Conservation (phyloP, 2,329 filamentous ascomycete species). For the Neofusicoccum sp. region DNA sequence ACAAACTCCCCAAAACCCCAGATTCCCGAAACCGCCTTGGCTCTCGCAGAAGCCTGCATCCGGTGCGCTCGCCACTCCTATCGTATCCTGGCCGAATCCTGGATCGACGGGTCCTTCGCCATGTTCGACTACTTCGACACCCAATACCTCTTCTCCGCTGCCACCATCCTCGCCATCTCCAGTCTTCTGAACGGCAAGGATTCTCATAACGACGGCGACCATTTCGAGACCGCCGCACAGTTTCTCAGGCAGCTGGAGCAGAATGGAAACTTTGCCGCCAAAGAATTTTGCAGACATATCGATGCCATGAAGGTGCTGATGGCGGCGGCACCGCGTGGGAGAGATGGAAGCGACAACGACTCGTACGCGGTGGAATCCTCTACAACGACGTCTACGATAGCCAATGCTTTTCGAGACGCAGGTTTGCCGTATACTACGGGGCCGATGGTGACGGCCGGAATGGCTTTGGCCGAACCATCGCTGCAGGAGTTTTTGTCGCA, state of each 20-base stretch:
- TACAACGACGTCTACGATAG: neutral
- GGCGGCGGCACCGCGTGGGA: neutral
- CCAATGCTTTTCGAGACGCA: neutral
- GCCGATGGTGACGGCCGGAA: slow-evolving; percentile 22
- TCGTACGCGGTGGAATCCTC: neutral
- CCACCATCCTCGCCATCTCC: slow-evolving; percentile 46
- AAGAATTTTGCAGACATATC: slow-evolving; percentile 23
- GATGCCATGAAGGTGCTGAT: slow-evolving; percentile 23
- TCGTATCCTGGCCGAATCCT: slow-evolving; percentile 43
- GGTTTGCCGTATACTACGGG: slow-evolving; percentile 1
- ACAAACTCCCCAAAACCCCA: slow-evolving; percentile 5
- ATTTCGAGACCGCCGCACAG: slow-evolving; percentile 23
- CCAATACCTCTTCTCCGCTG: slow-evolving; percentile 49
- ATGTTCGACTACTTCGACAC: slow-evolving; percentile 50
- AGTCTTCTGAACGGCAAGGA: slow-evolving; percentile 33
- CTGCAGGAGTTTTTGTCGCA: slow-evolving; percentile 23
- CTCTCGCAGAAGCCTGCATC: slow-evolving; percentile 46
- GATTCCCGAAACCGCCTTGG: slow-evolving; percentile 32
- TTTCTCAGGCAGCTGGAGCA: slow-evolving; percentile 22
- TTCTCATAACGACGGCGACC: slow-evolving; percentile 17
- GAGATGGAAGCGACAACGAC: neutral
- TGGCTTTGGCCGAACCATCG: slow-evolving; percentile 24
- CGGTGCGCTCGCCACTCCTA: slow-evolving; percentile 47
- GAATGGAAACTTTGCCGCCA: slow-evolving; percentile 22
- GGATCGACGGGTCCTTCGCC: slow-evolving; percentile 48